These are phyloP conservation scores for Parastagonospora nodorum DNA, from an alignment of 2,329 filamentous ascomycete genomes.

Conservation along the genomic window DNA sequence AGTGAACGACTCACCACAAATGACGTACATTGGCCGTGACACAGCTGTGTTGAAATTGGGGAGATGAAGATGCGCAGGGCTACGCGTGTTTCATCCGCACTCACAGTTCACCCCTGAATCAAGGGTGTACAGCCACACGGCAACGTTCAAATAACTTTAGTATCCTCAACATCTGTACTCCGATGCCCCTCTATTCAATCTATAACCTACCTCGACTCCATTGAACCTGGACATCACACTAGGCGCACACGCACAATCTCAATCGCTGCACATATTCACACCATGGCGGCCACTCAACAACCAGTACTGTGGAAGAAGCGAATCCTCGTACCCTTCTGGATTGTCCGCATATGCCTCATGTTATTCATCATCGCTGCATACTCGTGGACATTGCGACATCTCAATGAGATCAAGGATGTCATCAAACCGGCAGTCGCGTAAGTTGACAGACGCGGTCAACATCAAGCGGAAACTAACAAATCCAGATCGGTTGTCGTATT, in stretches of 20 bases:
- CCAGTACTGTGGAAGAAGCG: constrained; percentile 44
- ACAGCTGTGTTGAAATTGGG: background rate
- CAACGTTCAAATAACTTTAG: constrained; percentile 1
- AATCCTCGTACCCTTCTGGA: constrained; percentile 46
- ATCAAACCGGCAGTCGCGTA: constrained; percentile 29
- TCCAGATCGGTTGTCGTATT: constrained; percentile 37
- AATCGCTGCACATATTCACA: constrained; percentile 1
- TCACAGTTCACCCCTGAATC: constrained; percentile 25
- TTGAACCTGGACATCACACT: background rate
- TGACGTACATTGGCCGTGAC: constrained; percentile 1
- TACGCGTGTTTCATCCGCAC: constrained; percentile 27
- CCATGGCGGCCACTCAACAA: constrained; percentile 27
- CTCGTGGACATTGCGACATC: constrained; percentile 23
- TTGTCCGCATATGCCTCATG: constrained; percentile 39
- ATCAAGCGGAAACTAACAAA: constrained; percentile 19
- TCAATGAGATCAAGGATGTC: constrained; percentile 22
- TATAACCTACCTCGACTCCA: background rate
- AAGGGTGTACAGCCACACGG: constrained; percentile 17
- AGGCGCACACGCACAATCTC: background rate
- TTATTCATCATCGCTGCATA: constrained; percentile 39
- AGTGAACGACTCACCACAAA: background rate
- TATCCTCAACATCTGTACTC: constrained; percentile 6
- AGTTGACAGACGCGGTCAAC: background rate
- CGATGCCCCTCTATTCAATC: constrained; percentile 2
- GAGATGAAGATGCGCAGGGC: constrained; percentile 26